These are phyloP conservation scores for Pulveroboletus sp. DNA, from an alignment of 768 basidiomycete genomes.

Conservation along the genomic window DNA sequence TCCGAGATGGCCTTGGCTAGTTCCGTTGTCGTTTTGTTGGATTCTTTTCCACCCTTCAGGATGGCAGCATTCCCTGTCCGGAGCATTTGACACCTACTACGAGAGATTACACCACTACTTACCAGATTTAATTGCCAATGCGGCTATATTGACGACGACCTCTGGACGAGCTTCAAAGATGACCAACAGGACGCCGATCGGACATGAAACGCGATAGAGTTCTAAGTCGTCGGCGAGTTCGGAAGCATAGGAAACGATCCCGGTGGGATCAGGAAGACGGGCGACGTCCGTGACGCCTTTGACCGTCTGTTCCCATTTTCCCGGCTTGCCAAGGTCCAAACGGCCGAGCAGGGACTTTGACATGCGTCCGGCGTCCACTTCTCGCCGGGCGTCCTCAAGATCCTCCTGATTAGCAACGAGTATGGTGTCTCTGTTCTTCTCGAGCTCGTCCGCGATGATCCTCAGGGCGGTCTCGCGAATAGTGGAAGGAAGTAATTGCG, in stretches of 20 bases:
- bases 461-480: constrained; percentile 71
- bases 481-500: constrained; percentile 68
- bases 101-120: constrained; percentile 19
- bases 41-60: constrained; percentile 96
- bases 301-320: constrained; percentile 95
- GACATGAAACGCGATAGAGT: constrained; percentile 91
- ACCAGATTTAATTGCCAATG: constrained; percentile 96
- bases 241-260: constrained; percentile 82
- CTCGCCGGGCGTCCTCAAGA: constrained; percentile 70
- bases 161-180: constrained; percentile 98
- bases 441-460: constrained; percentile 65
- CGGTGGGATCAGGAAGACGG: constrained; percentile 80
- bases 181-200: constrained; percentile 92
- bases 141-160: constrained; percentile 95
- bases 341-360: constrained; percentile 80
- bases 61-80: constrained; percentile 89
- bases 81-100: neutral
- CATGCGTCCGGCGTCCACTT: constrained; percentile 82
- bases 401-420: constrained; percentile 80
- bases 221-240: constrained; percentile 84
- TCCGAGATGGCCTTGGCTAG: constrained; percentile 76
- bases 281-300: constrained; percentile 88
- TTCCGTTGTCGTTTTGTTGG: constrained; percentile 69
- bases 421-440: constrained; percentile 60
- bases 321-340: constrained; percentile 69